Conservation (phyloP, 352 stramenopile species). For the Phytophthora hibernalis region DNA sequence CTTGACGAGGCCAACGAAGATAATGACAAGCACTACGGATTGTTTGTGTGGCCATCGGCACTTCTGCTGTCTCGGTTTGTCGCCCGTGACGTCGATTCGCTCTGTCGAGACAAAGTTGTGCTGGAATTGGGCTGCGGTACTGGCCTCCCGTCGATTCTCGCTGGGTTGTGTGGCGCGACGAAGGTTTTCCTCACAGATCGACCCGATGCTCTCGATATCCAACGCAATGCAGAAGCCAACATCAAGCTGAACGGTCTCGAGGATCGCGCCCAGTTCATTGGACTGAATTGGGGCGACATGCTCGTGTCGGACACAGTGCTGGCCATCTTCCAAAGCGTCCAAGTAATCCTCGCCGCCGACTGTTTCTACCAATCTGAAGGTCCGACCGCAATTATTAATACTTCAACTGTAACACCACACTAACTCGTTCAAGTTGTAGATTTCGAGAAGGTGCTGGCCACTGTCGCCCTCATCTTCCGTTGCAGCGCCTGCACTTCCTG, state of each 20-base stretch:
- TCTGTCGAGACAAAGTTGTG: conserved; percentile 52
- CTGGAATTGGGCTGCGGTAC: conserved; percentile 76
- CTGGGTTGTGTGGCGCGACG: conserved; percentile 44
- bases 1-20: conserved; percentile 46
- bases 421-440: conserved; percentile 38
- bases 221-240: conserved; percentile 60
- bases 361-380: conserved; percentile 79
- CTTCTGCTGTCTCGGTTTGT: conserved; percentile 61
- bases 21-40: conserved; percentile 60
- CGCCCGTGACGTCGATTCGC: conserved; percentile 31
- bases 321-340: conserved; percentile 40
- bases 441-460: conserved; percentile 78
- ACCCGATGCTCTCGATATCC: conserved; percentile 50
- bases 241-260: conserved; percentile 56
- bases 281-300: conserved; percentile 60
- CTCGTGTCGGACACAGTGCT: conserved; percentile 35
- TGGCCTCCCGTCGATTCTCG: conserved; percentile 68
- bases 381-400: conserved; percentile 10
- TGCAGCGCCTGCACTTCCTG: conserved; percentile 40
- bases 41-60: conserved; percentile 76
- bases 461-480: conserved; percentile 66
- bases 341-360: conserved; percentile 67
- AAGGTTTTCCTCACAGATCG: conserved; percentile 68
- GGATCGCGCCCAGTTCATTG: conserved; percentile 43
- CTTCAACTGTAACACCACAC: background rate